Base-by-base conservation (phyloP, 257 asterid genomes). In the Knoxia roxburghii region DNA sequence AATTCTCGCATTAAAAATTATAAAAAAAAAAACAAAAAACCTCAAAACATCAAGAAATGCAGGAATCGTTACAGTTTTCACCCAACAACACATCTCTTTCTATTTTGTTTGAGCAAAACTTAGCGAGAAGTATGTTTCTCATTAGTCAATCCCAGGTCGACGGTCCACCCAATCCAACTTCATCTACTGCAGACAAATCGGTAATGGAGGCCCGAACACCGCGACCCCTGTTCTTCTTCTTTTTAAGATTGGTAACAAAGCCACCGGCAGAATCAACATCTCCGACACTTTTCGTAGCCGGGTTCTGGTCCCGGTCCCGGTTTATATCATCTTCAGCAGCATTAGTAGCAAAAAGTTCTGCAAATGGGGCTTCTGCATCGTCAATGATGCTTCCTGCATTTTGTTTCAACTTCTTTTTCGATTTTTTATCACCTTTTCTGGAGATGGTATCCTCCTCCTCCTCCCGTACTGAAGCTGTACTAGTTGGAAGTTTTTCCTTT, bases 131-230 rank as follows among this genome's bases (percentile, higher is more conserved):
- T n/a, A n/a, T n/a, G n/a, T n/a, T n/a, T n/a, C n/a, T n/a, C n/a
- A n/a, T n/a, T n/a, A n/a, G n/a, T n/a, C n/a, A n/a, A 37, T 70
- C 96, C 98, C 98, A 92, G 23, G 91, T 85, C 13, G 98, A 87
- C 32, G 84, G 76, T 20, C 97, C 98, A 14, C 97, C 97, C 72
- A 86, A 75, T 21, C 98, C 97, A 60, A 92, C 78, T 70, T 86
- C 87, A 54, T 50, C 81, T 13, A 39, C 87, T 52, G 58, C 73
- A n/a, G 84, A 70, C 61, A 69, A 52, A 64, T 80, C 84, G 2
- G 83, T 68, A 61, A 78, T 65, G 41, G 84, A 72, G 6, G 82
- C 81, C 46, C 75, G 73, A 15, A 71, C 67, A 37, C 45, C 70
- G 4, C 64, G 69, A 32, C 63, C 78, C 78, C 43, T 78, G 72